Percentiles rank a stretch among this genome's conserved stretches.
phyloP scores from a whole-genome alignment of 1,284 basidiomycete genomes.

The Cutaneotrichosporon spelunceum region DNA sequence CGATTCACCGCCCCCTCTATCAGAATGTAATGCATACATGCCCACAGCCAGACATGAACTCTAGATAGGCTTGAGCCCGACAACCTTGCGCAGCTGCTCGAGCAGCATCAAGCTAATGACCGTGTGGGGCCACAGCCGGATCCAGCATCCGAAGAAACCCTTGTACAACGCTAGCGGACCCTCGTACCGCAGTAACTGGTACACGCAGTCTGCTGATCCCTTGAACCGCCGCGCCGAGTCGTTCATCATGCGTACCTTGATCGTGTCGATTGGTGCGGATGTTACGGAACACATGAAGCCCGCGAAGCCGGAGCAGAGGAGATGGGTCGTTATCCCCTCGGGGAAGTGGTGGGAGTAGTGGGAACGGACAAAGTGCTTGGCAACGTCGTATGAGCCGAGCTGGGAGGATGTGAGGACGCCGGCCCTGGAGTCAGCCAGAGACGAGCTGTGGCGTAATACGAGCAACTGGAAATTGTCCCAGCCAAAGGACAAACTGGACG shows the following conservation, averaged over 20 bases:
- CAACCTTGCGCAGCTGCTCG: constrained; percentile 18
- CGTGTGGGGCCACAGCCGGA: constrained; percentile 25
- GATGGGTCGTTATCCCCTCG: constrained; percentile 22
- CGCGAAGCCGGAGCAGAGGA: constrained; percentile 23
- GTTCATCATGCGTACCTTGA: constrained; percentile 29
- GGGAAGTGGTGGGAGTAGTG: constrained; percentile 21
- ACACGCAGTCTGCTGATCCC: constrained; percentile 13
- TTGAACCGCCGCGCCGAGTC: constrained; percentile 16
- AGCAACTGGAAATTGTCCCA: too few species aligned
- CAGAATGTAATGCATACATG: neutral
- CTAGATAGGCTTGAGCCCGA: constrained; percentile 24
- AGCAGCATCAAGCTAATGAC: constrained; percentile 23
- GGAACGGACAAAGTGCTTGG: constrained; percentile 24
- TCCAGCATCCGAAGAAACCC: constrained; percentile 27
- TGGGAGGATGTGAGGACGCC: constrained; percentile 25
- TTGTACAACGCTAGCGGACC: constrained; percentile 26
- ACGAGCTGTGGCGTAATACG: too few species aligned
- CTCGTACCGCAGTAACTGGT: constrained; percentile 20
- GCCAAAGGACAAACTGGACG: too few species aligned
- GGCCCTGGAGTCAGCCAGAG: constrained; percentile 12
- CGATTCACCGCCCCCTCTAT: too few species aligned
- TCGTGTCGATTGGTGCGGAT: constrained; percentile 24
- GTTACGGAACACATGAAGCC: constrained; percentile 21
- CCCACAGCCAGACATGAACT: neutral
- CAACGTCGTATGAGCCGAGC: constrained; percentile 25